Evolutionary conservation across 768 basidiomycete genomes (phyloP).

Genomic region (Auriscalpium microsporum): DNA sequence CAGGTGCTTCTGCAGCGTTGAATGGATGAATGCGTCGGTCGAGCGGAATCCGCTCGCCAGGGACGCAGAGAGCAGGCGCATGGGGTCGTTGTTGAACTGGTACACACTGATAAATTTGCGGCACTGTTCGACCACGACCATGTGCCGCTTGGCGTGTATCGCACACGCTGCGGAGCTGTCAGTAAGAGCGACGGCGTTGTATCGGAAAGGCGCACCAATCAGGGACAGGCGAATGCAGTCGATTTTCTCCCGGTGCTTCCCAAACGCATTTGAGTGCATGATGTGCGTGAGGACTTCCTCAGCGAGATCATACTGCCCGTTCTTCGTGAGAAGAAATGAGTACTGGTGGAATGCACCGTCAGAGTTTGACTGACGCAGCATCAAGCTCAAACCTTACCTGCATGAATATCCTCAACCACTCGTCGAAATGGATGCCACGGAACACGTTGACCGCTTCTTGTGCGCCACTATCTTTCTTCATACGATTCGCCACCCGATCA

Average conservation of each 20-base stretch:
- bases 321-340: conserved; percentile 57
- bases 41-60: conserved; percentile 64
- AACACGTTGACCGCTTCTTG: conserved; percentile 52
- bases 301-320: conserved; percentile 55
- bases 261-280: conserved; percentile 64
- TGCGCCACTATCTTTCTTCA: conserved; percentile 32
- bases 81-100: conserved; percentile 84
- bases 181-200: no score
- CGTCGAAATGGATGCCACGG: conserved; percentile 72
- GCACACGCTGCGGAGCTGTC: conserved; percentile 53
- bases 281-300: conserved; percentile 75
- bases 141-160: conserved; percentile 45
- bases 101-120: conserved; percentile 66
- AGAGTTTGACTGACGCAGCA: background rate
- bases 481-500: conserved; percentile 45
- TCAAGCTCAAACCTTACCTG: conserved; percentile 45
- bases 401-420: conserved; percentile 81
- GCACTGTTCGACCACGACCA: conserved; percentile 60
- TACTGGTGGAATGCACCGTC: conserved; percentile 39
- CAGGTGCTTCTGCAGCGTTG: conserved; percentile 76
- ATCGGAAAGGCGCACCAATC: conserved; percentile 45
- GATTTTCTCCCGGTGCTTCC: conserved; percentile 43
- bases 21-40: conserved; percentile 66
- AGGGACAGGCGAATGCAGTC: conserved; percentile 69
- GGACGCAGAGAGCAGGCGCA: conserved; percentile 66